Conservation (phyloP, 306 rosid species). For the Psophocarpus tetragonolobus region DNA sequence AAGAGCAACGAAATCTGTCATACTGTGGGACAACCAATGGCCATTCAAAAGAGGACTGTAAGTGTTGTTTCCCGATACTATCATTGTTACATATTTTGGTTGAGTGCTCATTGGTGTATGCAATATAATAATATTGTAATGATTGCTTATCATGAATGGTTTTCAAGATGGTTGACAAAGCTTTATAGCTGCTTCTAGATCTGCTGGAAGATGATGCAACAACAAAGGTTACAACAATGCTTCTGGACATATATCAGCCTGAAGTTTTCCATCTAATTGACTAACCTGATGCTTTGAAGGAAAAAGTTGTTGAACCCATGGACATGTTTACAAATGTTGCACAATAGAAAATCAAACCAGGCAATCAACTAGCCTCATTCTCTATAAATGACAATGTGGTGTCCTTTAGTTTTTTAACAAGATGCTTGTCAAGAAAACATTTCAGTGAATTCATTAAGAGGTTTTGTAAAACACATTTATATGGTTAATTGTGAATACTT, state of each 20-base stretch:
- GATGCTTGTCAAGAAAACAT: too few relatives aligned
- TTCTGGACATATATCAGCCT: slow-evolving; percentile 83
- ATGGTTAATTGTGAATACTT: too few relatives aligned
- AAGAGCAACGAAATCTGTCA: slow-evolving; percentile 70
- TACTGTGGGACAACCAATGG: slow-evolving; percentile 51
- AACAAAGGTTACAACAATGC: slow-evolving; percentile 81
- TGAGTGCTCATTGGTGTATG: neutral
- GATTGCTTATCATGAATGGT: too few relatives aligned
- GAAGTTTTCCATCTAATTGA: slow-evolving; percentile 75
- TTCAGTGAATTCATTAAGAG: too few relatives aligned
- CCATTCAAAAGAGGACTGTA: slow-evolving; percentile 71
- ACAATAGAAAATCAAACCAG: slow-evolving; percentile 53
- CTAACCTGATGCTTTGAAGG: slow-evolving; percentile 74
- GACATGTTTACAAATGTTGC: slow-evolving; percentile 72
- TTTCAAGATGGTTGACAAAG: slow-evolving; percentile 76
- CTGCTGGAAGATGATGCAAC: slow-evolving; percentile 69
- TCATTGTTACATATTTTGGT: neutral
- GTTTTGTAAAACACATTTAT: too few relatives aligned
- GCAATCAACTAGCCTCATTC: slow-evolving; percentile 61
- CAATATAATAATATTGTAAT: neutral
- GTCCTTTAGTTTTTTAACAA: neutral
- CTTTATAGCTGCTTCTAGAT: slow-evolving; percentile 64
- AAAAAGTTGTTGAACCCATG: slow-evolving; percentile 72
- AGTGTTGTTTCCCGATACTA: neutral
- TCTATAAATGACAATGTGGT: slow-evolving; percentile 57